phyloP scores from a whole-genome alignment of 1,284 basidiomycete genomes.

The Phellopilus nigrolimitatus region DNA sequence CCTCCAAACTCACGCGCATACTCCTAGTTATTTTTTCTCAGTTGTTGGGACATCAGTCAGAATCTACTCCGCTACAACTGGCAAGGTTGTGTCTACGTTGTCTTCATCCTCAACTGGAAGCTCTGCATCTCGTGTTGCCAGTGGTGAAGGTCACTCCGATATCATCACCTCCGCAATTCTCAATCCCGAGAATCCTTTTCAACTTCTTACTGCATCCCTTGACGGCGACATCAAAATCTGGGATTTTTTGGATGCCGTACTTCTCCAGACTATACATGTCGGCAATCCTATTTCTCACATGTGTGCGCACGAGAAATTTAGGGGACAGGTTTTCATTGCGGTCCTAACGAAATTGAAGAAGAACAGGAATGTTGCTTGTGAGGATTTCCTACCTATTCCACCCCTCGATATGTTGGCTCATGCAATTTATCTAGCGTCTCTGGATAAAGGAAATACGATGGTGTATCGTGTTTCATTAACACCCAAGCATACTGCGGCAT shows the following conservation, averaged over 20 bases:
- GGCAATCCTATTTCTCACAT: constrained; percentile 71
- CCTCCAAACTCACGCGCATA: constrained; percentile 20
- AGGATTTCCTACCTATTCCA: constrained; percentile 8
- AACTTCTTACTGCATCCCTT: constrained; percentile 81
- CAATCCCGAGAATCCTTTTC: constrained; percentile 84
- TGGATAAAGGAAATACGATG: constrained; percentile 45
- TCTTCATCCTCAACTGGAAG: constrained; percentile 32
- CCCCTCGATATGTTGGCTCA: constrained; percentile 19
- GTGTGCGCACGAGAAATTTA: constrained; percentile 62
- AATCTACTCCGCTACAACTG: constrained; percentile 74
- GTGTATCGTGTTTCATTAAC: constrained; percentile 59
- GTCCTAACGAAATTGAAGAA: constrained; percentile 34
- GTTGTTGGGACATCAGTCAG: constrained; percentile 73
- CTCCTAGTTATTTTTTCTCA: constrained; percentile 80
- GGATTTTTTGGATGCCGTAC: constrained; percentile 87
- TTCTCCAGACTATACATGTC: constrained; percentile 72
- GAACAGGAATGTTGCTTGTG: constrained; percentile 32
- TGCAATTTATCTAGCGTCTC: constrained; percentile 7
- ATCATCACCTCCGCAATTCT: constrained; percentile 73
- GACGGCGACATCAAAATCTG: constrained; percentile 86
- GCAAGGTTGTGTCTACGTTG: constrained; percentile 79
- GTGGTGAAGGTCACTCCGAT: constrained; percentile 41
- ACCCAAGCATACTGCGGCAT: constrained; percentile 39
- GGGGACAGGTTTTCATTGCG: constrained; percentile 67
- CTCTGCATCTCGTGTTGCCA: constrained; percentile 35